Conservation (phyloP, 768 basidiomycete species). For the Trametes punicea region DNA sequence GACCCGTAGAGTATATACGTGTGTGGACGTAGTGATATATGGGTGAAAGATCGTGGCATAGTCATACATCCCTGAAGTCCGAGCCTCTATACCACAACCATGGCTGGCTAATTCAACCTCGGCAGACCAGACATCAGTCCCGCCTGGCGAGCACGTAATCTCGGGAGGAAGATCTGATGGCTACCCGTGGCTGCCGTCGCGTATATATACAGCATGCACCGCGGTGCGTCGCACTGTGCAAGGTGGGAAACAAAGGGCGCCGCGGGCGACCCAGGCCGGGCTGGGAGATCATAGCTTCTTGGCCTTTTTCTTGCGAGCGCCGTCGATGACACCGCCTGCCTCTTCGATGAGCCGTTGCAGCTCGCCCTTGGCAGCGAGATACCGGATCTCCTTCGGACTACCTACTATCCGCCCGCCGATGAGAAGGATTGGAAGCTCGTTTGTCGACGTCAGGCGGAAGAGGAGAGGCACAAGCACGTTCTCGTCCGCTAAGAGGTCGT, state of each 20-base stretch:
- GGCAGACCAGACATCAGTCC: constrained; percentile 7
- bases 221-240: constrained; percentile 11
- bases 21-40: constrained; percentile 6
- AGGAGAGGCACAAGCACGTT: constrained; percentile 61
- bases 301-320: constrained; percentile 49
- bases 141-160: constrained; percentile 16
- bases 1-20: constrained; percentile 13
- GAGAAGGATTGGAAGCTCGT: constrained; percentile 63
- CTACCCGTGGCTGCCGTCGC: constrained; percentile 4
- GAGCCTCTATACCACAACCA: constrained; percentile 19
- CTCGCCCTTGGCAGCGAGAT: constrained; percentile 46
- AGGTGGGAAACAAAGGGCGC: neutral
- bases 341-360: constrained; percentile 46
- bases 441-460: constrained; percentile 50
- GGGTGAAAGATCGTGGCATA: constrained; percentile 4
- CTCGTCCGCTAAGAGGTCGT: constrained; percentile 47
- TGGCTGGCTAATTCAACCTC: constrained; percentile 4
- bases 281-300: constrained; percentile 26
- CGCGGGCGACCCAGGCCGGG: neutral
- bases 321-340: constrained; percentile 58
- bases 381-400: constrained; percentile 47
- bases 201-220: constrained; percentile 15
- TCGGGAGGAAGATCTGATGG: constrained; percentile 1
- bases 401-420: constrained; percentile 57
- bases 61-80: constrained; percentile 13